Percentiles rank a stretch among this genome's conserved stretches.
These are phyloP conservation scores for Dillenia turbinata DNA, from an alignment of 164 flowering plant species.

Conservation along the genomic window DNA sequence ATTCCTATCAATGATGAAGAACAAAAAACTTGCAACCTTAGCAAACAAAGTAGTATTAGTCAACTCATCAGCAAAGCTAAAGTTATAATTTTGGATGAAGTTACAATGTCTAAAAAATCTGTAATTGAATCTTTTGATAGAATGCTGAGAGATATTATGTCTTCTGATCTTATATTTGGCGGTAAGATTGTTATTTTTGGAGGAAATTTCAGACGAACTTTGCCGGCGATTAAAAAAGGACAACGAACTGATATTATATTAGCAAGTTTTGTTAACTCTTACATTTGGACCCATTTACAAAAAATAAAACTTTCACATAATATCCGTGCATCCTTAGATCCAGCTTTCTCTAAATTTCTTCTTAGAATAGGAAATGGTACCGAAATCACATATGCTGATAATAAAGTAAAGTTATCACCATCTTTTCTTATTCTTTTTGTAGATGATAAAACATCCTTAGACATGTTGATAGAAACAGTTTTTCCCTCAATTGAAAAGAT, in stretches of 20 bases:
- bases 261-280: slow-evolving; percentile 2
- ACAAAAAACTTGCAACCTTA: not conserved
- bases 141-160: slow-evolving; percentile 2
- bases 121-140: slow-evolving; percentile 4
- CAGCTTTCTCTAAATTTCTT: slow-evolving; percentile 4
- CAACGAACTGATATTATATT: not conserved
- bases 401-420: slow-evolving; percentile 1
- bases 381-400: not conserved
- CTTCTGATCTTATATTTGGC: not conserved
- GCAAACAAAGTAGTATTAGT: not conserved
- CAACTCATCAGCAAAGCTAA: not conserved
- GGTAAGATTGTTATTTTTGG: slow-evolving; percentile 6
- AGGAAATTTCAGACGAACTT: slow-evolving; percentile 8
- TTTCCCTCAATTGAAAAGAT: not conserved
- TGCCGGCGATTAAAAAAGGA: not conserved
- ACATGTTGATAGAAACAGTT: not conserved
- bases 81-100: slow-evolving; percentile 10
- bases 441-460: not conserved
- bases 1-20: not conserved
- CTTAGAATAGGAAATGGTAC: slow-evolving; percentile 4
- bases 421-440: slow-evolving; percentile 3
- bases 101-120: slow-evolving; percentile 4
- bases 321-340: slow-evolving; percentile 7
- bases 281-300: not conserved
- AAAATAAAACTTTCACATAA: not conserved